Percentiles rank a stretch among this genome's conserved stretches.
These are phyloP conservation scores for Jatropha curcas DNA, from an alignment of 345 rosid species.

Conservation along the genomic window DNA sequence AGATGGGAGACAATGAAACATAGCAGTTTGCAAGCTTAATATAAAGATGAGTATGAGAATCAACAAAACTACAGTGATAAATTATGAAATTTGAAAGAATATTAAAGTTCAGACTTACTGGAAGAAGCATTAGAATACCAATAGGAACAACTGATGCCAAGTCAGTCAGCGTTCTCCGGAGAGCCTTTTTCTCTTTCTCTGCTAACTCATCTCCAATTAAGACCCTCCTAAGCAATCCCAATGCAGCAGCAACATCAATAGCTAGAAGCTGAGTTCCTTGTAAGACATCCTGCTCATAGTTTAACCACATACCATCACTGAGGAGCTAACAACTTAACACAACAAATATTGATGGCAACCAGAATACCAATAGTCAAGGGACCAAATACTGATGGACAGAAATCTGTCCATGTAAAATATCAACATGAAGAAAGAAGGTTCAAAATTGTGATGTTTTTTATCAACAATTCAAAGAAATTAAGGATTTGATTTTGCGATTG, in stretches of 20 bases:
- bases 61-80: background rate
- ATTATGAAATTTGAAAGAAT: too few species aligned
- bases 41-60: background rate
- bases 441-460: background rate
- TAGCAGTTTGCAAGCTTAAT: background rate
- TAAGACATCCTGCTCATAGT: conserved; percentile 74
- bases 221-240: conserved; percentile 67
- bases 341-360: conserved; percentile 5
- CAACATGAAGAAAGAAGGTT: background rate
- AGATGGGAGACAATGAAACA: background rate
- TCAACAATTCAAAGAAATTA: conserved; percentile 11
- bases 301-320: conserved; percentile 4
- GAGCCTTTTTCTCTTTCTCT: conserved; percentile 78
- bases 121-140: conserved; percentile 93
- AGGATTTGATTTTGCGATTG: background rate
- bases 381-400: background rate
- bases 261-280: conserved; percentile 98
- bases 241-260: conserved; percentile 84
- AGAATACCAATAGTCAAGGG: background rate
- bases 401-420: background rate
- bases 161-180: conserved; percentile 81
- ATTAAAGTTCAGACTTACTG: conserved; percentile 53
- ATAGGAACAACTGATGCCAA: conserved; percentile 93
- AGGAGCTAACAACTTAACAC: conserved; percentile 1
- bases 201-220: conserved; percentile 87